Evolutionary conservation across 2,329 filamentous ascomycete species (phyloP), one percentile per base, ranked within the genome.

Genomic region (Paecilomyces variotii): DNA sequence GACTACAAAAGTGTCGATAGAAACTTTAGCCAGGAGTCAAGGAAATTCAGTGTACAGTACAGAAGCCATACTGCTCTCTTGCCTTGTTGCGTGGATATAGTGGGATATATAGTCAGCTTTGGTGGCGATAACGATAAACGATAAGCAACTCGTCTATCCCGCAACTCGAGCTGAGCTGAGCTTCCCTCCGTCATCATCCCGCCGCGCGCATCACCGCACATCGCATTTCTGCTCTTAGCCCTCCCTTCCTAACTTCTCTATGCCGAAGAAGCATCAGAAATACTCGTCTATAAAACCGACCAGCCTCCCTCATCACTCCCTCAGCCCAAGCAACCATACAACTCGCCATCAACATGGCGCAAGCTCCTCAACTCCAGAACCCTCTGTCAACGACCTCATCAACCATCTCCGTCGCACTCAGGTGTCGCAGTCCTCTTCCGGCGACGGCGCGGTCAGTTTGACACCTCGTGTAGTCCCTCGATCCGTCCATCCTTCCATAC

Each of bases 211-310:
- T 52, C 49, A 34, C 30, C 12, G 53, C 28, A 45, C 53, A 32
- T n/a, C 28, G 19, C 53, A 32, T n/a, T 53, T 58, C 53, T 52
- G 32, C 53, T 57, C 58, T 56, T 60, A 57, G 52, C n/a, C 56
- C 12, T 14, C 39, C 56, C 39, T 27, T 58, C 27, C 30, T 57
- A 56, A 59, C 39, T 57, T 58, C 64, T 65, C 63, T 68, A 80
- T 80, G 78, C 77, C 78, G 65, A 80, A 78, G 69, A 80, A 79
- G 66, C 72, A 77, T 66, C 71, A 71, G 56, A 73, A 71, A 49
- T 62, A 65, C 27, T 63, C 72, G 25, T 69, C 70, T 55, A 64
- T 70, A 54, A 80, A 79, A 59, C 77, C 78, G 34, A 65, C 65
- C 35, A 73, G 64, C 54, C 72, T 72, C 19, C 69, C 70, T 50